Evolutionary conservation across 1,284 basidiomycete species (phyloP).

Genomic region (Ustilago trichophora): DNA sequence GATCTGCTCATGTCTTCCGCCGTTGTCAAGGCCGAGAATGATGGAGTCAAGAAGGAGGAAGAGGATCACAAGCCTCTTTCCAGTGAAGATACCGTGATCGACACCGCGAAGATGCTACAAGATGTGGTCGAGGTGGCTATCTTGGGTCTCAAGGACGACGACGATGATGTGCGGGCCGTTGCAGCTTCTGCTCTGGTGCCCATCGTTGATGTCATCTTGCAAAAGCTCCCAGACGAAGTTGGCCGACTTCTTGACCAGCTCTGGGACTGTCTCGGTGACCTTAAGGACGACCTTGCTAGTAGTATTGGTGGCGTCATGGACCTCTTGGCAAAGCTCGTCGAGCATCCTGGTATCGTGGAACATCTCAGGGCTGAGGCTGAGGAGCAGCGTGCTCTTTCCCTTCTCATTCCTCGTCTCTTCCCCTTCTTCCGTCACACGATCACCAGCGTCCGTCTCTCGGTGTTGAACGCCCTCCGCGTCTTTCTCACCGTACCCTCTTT

Average conservation of each 20-base stretch:
- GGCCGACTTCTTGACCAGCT: conserved; percentile 79
- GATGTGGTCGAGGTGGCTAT: conserved; percentile 54
- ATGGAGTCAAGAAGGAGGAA: conserved; percentile 34
- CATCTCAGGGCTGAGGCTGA: conserved; percentile 69
- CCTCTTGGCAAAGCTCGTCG: conserved; percentile 68
- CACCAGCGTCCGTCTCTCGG: conserved; percentile 87
- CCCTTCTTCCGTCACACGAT: conserved; percentile 99
- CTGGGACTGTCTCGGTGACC: conserved; percentile 88
- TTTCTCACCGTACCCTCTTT: conserved; percentile 83
- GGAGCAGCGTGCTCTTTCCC: conserved; percentile 70
- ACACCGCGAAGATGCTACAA: conserved; percentile 43
- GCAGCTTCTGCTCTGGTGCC: conserved; percentile 91
- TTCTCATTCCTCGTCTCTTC: conserved; percentile 86
- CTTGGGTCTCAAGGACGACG: conserved; percentile 81
- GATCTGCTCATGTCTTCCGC: conserved; percentile 74
- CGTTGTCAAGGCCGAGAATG: conserved; percentile 8
- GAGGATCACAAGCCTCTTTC: conserved; percentile 1
- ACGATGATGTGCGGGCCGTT: conserved; percentile 96
- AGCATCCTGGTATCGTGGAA: conserved; percentile 75
- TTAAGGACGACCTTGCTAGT: conserved; percentile 96
- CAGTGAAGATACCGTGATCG: not conserved
- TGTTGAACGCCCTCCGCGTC: conserved; percentile 86
- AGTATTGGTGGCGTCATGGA: conserved; percentile 98
- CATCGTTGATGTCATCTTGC: conserved; percentile 81
- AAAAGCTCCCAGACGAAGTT: conserved; percentile 72